Evolutionary conservation across 2,329 filamentous ascomycete species (phyloP).

Genomic region (Paraconiothyrium brasiliense): DNA sequence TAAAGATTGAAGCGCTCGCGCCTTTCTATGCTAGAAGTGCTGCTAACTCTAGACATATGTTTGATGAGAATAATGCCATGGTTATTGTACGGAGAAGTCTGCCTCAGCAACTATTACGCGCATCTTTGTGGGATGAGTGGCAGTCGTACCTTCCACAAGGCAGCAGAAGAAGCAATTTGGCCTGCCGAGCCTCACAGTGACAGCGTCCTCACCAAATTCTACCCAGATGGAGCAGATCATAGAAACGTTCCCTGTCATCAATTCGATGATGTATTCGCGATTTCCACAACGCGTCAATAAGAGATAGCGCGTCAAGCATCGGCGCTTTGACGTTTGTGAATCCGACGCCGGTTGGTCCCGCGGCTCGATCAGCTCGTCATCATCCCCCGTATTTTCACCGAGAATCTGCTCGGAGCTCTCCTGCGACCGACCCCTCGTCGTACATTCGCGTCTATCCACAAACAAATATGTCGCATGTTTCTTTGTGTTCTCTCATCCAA

Average conservation of each 20-base stretch:
- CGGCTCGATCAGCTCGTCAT: slow-evolving; percentile 14
- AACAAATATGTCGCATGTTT: slow-evolving; percentile 37
- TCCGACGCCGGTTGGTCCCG: slow-evolving; percentile 2
- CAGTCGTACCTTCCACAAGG: too few species aligned
- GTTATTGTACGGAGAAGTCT: too few species aligned
- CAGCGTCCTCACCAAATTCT: too few species aligned
- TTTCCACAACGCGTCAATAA: background rate
- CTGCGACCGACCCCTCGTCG: slow-evolving; percentile 4
- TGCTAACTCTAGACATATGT: background rate
- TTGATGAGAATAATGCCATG: too few species aligned
- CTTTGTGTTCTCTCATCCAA: slow-evolving; percentile 25
- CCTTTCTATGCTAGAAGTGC: background rate
- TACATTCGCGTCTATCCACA: slow-evolving; percentile 11
- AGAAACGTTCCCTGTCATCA: too few species aligned
- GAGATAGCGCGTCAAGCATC: slow-evolving; percentile 3
- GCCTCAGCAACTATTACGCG: too few species aligned
- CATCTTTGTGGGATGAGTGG: too few species aligned
- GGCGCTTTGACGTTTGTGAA: slow-evolving; percentile 2
- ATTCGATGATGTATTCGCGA: background rate
- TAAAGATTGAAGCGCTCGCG: background rate
- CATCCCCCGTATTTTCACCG: slow-evolving; percentile 13
- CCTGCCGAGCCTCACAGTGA: too few species aligned
- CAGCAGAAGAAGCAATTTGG: too few species aligned
- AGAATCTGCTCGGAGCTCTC: slow-evolving; percentile 15
- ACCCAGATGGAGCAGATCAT: too few species aligned